These are phyloP conservation scores for Heliocybe sulcata DNA, from an alignment of 1,284 basidiomycete genomes.

Conservation along the genomic window DNA sequence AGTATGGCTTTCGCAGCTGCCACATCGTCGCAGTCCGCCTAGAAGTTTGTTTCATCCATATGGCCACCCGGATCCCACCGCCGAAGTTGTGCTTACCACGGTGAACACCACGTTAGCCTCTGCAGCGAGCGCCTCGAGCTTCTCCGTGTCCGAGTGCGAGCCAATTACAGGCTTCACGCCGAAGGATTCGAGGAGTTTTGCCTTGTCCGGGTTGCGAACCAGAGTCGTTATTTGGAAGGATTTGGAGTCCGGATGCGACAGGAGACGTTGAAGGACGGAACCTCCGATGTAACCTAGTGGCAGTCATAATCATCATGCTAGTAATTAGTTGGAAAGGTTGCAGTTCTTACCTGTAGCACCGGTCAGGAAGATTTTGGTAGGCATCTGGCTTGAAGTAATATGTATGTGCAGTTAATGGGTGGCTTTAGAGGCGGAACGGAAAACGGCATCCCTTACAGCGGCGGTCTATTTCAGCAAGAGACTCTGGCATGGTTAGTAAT, in stretches of 20 bases:
- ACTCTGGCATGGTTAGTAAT: background rate
- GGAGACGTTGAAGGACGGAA: constrained; percentile 15
- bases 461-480: background rate
- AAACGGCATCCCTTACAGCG: background rate
- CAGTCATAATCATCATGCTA: background rate
- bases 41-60: background rate
- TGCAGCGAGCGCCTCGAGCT: constrained; percentile 15
- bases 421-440: background rate
- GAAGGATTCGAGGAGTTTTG: constrained; percentile 15
- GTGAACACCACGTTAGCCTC: constrained; percentile 19
- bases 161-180: constrained; percentile 20
- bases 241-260: constrained; percentile 12
- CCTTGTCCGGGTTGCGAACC: constrained; percentile 17
- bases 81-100: constrained; percentile 9
- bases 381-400: too few species aligned
- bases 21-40: constrained; percentile 37
- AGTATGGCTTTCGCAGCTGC: constrained; percentile 33
- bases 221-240: constrained; percentile 17
- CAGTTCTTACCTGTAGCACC: constrained; percentile 14
- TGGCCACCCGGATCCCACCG: background rate
- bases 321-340: background rate
- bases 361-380: constrained; percentile 10
- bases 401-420: too few species aligned
- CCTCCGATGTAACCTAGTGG: constrained; percentile 20
- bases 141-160: constrained; percentile 14